These are phyloP conservation scores for Geotrichum restrictum DNA, from an alignment of 1,139 yeast species.

Conservation along the genomic window DNA sequence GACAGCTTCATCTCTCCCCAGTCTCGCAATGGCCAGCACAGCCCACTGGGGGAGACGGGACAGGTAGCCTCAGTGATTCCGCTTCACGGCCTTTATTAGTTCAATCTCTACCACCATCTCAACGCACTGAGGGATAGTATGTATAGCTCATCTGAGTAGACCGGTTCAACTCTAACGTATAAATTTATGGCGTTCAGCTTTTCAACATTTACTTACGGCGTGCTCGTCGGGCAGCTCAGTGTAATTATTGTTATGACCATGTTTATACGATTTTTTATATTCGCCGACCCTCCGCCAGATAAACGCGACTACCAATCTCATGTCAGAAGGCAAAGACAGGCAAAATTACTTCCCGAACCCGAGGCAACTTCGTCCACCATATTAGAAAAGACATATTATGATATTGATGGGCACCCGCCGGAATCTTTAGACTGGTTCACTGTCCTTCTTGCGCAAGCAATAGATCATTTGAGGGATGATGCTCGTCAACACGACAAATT, in stretches of 20 bases:
- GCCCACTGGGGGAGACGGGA: no score
- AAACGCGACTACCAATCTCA: slow-evolving; percentile 31
- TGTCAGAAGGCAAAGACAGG: slow-evolving; percentile 32
- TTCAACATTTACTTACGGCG: slow-evolving; percentile 38
- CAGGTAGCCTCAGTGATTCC: no score
- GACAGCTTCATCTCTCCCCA: neutral
- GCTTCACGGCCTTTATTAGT: no score
- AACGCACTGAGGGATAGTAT: no score
- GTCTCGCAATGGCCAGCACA: neutral
- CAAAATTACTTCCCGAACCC: slow-evolving; percentile 34
- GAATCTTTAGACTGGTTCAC: slow-evolving; percentile 97
- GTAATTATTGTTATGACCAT: slow-evolving; percentile 68
- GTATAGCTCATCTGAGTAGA: no score
- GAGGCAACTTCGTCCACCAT: slow-evolving; percentile 44
- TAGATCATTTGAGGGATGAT: slow-evolving; percentile 79
- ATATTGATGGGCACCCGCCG: slow-evolving; percentile 78
- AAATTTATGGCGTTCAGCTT: slow-evolving; percentile 12
- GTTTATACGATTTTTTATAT: slow-evolving; percentile 82
- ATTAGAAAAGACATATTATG: slow-evolving; percentile 86
- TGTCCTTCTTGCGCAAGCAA: slow-evolving; percentile 85
- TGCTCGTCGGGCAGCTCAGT: slow-evolving; percentile 67
- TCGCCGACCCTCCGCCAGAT: slow-evolving; percentile 59
- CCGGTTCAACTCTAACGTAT: no score
- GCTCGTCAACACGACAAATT: slow-evolving; percentile 82
- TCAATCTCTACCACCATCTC: no score